Conservation (phyloP, 2,329 filamentous ascomycete species). For the Trichoderma citrinoviride region DNA sequence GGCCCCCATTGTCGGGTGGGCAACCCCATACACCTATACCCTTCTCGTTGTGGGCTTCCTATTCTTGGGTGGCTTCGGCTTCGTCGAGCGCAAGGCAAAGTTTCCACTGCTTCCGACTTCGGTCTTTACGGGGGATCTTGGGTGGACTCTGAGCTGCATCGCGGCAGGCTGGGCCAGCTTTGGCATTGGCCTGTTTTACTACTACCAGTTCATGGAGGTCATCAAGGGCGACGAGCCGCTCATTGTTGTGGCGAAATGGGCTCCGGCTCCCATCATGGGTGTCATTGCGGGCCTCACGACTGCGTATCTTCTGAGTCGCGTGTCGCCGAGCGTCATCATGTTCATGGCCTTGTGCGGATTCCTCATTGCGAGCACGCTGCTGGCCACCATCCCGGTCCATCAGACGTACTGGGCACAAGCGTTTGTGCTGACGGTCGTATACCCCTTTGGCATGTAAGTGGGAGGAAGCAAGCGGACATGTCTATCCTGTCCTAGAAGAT, state of each 20-base stretch:
- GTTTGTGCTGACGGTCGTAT: slow-evolving; percentile 44
- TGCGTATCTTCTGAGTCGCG: slow-evolving; percentile 32
- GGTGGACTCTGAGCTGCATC: slow-evolving; percentile 51
- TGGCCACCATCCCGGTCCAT: slow-evolving; percentile 44
- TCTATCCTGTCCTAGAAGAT: neutral
- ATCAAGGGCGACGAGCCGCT: slow-evolving; percentile 40
- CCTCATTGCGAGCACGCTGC: slow-evolving; percentile 37
- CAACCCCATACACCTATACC: slow-evolving; percentile 50
- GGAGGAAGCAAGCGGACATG: no score
- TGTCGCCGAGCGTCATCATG: slow-evolving; percentile 37
- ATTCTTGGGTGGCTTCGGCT: slow-evolving; percentile 51
- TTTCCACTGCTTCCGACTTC: slow-evolving; percentile 6
- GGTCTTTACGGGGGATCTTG: slow-evolving; percentile 10
- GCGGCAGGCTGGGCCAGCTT: slow-evolving; percentile 50
- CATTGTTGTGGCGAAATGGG: slow-evolving; percentile 40
- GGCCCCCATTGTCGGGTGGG: slow-evolving; percentile 55
- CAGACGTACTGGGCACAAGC: slow-evolving; percentile 61
- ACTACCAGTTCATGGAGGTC: slow-evolving; percentile 45
- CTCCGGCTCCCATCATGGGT: slow-evolving; percentile 38
- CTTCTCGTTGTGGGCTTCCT: slow-evolving; percentile 54
- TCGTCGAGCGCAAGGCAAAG: slow-evolving; percentile 42
- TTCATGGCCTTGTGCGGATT: slow-evolving; percentile 42
- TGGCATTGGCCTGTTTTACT: slow-evolving; percentile 48
- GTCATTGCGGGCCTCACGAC: slow-evolving; percentile 42
- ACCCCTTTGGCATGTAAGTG: slow-evolving; percentile 18